Conservation (phyloP, 345 rosid genomes). For the Lepidium didymum region DNA sequence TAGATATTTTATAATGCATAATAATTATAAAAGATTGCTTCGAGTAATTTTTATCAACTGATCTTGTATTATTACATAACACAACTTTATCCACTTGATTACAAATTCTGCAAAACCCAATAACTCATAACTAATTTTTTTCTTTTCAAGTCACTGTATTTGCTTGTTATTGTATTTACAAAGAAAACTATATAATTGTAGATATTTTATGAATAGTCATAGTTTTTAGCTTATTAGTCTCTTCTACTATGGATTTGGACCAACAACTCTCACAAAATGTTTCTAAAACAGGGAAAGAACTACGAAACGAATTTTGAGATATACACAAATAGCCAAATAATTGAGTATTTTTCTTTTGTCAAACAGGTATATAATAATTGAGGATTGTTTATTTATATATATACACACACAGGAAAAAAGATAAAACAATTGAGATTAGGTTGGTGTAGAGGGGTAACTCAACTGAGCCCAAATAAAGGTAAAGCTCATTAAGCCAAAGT, state of each 20-base stretch:
- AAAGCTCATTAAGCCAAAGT: no score
- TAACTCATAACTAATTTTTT: no score
- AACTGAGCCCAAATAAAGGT: no score
- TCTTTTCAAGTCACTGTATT: neutral
- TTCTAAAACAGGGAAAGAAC: neutral
- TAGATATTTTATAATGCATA: no score
- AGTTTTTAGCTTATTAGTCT: neutral
- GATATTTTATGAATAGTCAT: neutral
- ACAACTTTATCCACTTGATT: no score
- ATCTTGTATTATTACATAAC: no score
- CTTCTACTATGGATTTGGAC: neutral
- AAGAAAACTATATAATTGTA: neutral
- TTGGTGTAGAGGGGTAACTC: no score
- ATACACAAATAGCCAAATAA: conserved; percentile 10
- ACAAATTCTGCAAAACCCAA: neutral
- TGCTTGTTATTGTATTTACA: neutral
- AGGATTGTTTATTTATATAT: neutral
- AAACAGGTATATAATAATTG: conserved; percentile 16
- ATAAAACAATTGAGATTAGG: conserved; percentile 16
- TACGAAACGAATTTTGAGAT: neutral
- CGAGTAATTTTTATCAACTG: no score
- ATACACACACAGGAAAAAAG: no score
- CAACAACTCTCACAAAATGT: conserved; percentile 1
- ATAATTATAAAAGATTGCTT: no score
- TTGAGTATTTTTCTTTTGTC: neutral